A percentile compares a stretch with the other conserved stretches of the same genome.
Conservation (phyloP, 1,284 basidiomycete genomes). For the Cryptococcus sp. region DNA sequence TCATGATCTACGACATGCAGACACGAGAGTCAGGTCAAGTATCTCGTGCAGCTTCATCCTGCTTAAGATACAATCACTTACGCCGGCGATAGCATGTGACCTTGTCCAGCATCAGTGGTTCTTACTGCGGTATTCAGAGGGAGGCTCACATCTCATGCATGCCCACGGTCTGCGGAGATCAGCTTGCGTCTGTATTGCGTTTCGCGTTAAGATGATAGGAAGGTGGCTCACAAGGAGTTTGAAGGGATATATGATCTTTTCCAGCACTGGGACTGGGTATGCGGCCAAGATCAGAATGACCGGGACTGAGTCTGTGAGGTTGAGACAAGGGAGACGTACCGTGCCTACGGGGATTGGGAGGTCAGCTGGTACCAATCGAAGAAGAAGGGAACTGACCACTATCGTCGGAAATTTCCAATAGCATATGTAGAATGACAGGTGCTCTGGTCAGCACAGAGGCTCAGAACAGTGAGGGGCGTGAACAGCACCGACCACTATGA, state of each 20-base stretch:
- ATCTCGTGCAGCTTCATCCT: background rate
- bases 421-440: too few species aligned
- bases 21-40: constrained; percentile 35
- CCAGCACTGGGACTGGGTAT: constrained; percentile 40
- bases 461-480: background rate
- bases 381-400: too few species aligned
- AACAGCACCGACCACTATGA: background rate
- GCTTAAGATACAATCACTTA: constrained; percentile 16
- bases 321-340: constrained; percentile 18
- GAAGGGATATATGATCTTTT: constrained; percentile 80
- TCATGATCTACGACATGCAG: constrained; percentile 61
- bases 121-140: background rate
- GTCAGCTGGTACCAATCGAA: background rate
- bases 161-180: constrained; percentile 66
- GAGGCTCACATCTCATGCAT: constrained; percentile 74
- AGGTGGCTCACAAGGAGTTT: constrained; percentile 62
- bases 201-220: constrained; percentile 1
- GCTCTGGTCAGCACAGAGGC: background rate
- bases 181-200: background rate
- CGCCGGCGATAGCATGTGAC: constrained; percentile 76
- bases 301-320: background rate
- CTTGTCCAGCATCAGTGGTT: constrained; percentile 50
- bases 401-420: too few species aligned
- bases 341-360: constrained; percentile 18
- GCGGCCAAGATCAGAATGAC: background rate